Conservation (phyloP, 2,329 filamentous ascomycete genomes). For the Tolypocladium endophyticum region DNA sequence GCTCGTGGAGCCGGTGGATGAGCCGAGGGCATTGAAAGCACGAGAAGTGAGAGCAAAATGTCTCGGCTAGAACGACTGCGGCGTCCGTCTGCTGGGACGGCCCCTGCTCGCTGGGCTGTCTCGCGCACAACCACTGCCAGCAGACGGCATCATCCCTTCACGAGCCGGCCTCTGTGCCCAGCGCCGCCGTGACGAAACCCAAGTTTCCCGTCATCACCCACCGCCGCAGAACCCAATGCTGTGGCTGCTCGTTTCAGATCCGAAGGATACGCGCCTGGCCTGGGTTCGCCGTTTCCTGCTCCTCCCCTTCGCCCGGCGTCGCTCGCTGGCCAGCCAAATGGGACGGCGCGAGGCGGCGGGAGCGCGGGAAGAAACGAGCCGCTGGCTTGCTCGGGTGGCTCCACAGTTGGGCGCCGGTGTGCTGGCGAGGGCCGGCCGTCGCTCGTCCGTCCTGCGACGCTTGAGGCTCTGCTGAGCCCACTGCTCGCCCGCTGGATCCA, state of each 20-base stretch:
- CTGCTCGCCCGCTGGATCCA: no score
- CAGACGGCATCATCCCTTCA: not conserved
- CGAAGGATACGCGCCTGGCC: not conserved
- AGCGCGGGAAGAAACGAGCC: not conserved
- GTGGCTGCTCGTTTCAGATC: not conserved
- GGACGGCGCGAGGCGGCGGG: not conserved
- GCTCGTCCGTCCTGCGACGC: not conserved
- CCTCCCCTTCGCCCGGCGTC: not conserved
- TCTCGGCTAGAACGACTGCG: not conserved
- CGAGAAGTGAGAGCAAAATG: not conserved
- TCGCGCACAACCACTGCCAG: not conserved
- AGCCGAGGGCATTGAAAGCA: not conserved
- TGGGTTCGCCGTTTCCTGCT: not conserved
- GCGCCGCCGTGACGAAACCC: not conserved
- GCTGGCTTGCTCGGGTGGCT: not conserved
- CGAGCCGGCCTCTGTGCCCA: not conserved
- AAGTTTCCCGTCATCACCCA: not conserved
- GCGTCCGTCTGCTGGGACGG: not conserved
- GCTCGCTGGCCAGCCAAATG: not conserved
- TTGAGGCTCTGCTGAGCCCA: not conserved
- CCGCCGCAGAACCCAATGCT: not conserved
- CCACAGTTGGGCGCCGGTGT: constrained; percentile 9
- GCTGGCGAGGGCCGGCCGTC: not conserved
- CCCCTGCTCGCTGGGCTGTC: not conserved
- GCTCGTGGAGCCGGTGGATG: not conserved